Conservation (phyloP, 345 rosid species). For the Gossypium ekmanianum region DNA sequence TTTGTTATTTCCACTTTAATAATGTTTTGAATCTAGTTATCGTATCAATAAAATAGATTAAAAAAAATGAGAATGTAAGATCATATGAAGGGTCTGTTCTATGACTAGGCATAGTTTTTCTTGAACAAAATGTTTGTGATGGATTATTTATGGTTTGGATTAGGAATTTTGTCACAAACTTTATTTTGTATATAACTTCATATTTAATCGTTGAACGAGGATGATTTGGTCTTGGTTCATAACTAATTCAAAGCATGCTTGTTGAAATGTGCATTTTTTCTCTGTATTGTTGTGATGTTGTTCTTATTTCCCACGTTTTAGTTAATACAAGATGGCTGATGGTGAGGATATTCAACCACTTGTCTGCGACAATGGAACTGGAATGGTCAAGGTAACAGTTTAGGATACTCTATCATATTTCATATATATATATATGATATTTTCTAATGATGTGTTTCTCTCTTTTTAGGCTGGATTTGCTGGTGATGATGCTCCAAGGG, state of each 20-base stretch:
- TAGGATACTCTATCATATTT: not conserved
- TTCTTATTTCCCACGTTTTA: not conserved
- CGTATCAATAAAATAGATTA: not conserved
- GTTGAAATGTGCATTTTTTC: too few relatives aligned
- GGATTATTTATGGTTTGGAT: not conserved
- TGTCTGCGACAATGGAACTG: conserved; percentile 3
- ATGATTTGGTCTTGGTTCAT: not conserved
- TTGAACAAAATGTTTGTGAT: not conserved
- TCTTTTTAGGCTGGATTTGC: conserved; percentile 56
- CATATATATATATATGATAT: not conserved
- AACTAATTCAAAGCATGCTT: not conserved
- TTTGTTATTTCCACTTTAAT: not conserved
- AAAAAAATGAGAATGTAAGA: not conserved
- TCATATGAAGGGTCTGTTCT: not conserved
- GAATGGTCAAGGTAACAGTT: not conserved
- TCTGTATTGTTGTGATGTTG: too few relatives aligned
- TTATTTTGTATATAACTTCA: not conserved
- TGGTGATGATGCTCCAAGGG: conserved; percentile 75
- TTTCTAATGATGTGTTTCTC: not conserved
- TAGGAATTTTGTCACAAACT: not conserved
- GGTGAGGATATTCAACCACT: conserved; percentile 16
- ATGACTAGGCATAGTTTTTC: not conserved
- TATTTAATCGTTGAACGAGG: not conserved
- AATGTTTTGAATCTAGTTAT: too few relatives aligned
- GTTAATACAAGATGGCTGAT: conserved; percentile 11